phyloP scores from a whole-genome alignment of 1,139 yeast species.

The Taphrina pruni region DNA sequence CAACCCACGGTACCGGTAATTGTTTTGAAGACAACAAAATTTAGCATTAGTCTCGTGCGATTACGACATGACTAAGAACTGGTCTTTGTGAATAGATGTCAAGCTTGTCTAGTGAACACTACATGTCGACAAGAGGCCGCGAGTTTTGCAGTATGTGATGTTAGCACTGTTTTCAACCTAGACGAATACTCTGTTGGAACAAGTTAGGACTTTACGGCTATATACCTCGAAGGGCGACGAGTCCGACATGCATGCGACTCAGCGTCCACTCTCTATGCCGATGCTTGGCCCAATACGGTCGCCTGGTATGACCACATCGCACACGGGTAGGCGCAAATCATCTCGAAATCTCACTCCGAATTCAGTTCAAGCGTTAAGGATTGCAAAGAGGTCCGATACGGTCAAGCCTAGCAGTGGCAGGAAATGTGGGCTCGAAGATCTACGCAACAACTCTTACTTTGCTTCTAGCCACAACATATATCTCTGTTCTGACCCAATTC shows the following conservation, averaged over 20 bases:
- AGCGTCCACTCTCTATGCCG: slow-evolving; percentile 15
- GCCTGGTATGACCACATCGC: background rate
- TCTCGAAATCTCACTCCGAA: slow-evolving; percentile 9
- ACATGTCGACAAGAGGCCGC: no score
- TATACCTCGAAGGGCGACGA: no score
- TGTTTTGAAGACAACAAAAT: no score
- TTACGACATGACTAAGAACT: no score
- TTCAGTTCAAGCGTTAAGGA: slow-evolving; percentile 3
- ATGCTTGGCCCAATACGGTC: background rate
- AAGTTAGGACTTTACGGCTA: no score
- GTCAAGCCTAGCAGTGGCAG: background rate
- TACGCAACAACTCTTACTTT: background rate
- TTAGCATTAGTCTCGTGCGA: no score
- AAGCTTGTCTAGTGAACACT: no score
- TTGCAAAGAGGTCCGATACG: background rate
- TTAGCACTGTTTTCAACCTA: no score
- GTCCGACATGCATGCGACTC: background rate
- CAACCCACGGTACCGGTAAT: no score
- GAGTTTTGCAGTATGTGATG: no score
- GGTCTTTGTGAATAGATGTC: no score
- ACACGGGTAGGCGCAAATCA: slow-evolving; percentile 17
- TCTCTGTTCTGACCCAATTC: background rate
- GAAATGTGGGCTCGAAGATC: background rate
- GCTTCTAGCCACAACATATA: background rate
- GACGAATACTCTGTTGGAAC: no score